Evolutionary conservation across 2,329 filamentous ascomycete genomes (phyloP), one percentile per base, ranked within the genome.

Genomic region (Thermothelomyces thermophilus): DNA sequence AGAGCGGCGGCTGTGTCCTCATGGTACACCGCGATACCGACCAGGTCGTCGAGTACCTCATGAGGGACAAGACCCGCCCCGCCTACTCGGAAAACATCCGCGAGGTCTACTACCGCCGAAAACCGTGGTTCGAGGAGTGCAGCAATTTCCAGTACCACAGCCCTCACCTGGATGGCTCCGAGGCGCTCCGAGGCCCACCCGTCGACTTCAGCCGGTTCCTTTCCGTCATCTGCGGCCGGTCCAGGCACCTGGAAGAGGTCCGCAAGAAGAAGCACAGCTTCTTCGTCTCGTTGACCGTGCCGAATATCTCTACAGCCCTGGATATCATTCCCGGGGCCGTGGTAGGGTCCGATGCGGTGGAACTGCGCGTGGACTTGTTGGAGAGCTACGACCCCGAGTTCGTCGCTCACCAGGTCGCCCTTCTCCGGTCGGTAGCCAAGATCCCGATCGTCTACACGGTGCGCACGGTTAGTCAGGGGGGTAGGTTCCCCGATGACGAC

Each of bases 71-170:
- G 71, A 89, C 86, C 19, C 81, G 93, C 6, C 93, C 93, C 22
- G 91, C 91, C 8, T 97, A 95, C 64, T 84, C 90, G 5, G 90
- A 93, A 59, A 86, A 97, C 62, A 95, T 96, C 73, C 85, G 89
- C 70, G 83, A 82, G 9, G 91, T 98, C 2, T 98, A 95, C 75
- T 73, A 88, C 50, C 84, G 91, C 46, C 83, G 93, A 33, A 93
- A 90, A 66, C 86, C 84, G 3, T 95, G 88, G 83, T 97, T 89
- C 68, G 77, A 87, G 50, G 82, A 91, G 65, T 97, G 93, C 74
- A 96, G 90, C 72, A 98, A 95, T 64, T 85, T 89, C 60, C 83
- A 94, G 60, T 97, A 95, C 71, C 87, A 91, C 71, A 95, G 87
- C 66, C 88, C 89, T 44, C 82, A 79, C 57, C 60, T 69, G 1